A percentile compares a stretch with the other conserved stretches of the same genome.
These are phyloP conservation scores for Coemansia sp. DNA, from an alignment of 192 early-diverging fungal species.

Conservation along the genomic window DNA sequence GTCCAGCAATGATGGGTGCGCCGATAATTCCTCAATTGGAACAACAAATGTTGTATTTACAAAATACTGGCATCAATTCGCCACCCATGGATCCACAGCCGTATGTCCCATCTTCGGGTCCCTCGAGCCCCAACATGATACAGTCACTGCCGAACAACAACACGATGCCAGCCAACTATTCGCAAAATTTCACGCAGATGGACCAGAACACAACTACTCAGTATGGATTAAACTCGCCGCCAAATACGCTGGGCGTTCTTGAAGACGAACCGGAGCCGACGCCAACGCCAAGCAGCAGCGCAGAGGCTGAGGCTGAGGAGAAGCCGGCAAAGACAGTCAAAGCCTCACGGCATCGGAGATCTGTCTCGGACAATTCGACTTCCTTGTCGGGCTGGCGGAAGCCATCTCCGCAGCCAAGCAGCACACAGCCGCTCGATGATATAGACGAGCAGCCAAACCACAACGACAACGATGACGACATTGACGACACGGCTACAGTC, in stretches of 20 bases:
- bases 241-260: constrained; percentile 7
- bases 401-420: background rate
- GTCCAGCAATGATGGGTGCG: no score
- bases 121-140: no score
- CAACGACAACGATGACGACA: background rate
- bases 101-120: no score
- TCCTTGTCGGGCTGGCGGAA: background rate
- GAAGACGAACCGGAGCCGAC: background rate
- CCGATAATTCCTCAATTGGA: no score
- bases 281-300: background rate
- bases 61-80: no score
- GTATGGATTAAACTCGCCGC: constrained; percentile 16
- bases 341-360: background rate
- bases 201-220: background rate
- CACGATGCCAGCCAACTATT: background rate
- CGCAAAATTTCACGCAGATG: background rate
- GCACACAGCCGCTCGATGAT: background rate
- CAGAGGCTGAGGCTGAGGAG: background rate
- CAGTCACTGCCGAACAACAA: background rate
- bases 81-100: no score
- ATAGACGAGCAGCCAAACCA: background rate
- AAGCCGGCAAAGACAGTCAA: background rate
- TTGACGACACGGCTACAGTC: background rate
- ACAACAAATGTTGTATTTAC: no score
- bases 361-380: background rate